Conservation (phyloP, 2,329 filamentous ascomycete genomes). For the Talaromyces islandicus region DNA sequence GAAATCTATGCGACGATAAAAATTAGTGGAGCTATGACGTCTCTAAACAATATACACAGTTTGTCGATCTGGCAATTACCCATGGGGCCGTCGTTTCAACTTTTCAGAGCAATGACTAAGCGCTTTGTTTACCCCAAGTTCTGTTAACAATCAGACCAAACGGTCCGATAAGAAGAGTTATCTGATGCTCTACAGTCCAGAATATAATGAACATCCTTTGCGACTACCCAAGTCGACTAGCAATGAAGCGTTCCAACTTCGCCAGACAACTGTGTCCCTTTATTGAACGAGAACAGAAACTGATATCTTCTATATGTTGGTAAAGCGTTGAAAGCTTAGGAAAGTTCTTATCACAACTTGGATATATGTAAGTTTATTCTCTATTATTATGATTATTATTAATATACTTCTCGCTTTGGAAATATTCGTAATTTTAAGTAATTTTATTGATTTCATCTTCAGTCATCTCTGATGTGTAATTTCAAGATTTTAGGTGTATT, state of each 20-base stretch:
- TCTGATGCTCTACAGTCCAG: no score
- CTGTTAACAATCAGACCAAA: no score
- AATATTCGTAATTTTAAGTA: background rate
- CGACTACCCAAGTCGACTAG: background rate
- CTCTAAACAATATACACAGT: no score
- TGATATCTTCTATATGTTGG: background rate
- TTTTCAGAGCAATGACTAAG: no score
- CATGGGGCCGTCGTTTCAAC: no score
- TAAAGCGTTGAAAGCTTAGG: slow-evolving; percentile 5
- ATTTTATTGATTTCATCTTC: slow-evolving; percentile 5
- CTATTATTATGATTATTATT: background rate
- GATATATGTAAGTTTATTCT: slow-evolving; percentile 1
- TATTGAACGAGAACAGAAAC: background rate
- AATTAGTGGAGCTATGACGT: no score
- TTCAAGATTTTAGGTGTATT: slow-evolving; percentile 13
- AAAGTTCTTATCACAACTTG: slow-evolving; percentile 1
- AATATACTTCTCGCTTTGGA: slow-evolving; percentile 2
- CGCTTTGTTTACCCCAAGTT: no score
- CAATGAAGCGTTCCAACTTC: slow-evolving; percentile 3
- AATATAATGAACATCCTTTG: no score
- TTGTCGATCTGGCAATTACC: no score
- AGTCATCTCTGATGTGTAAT: slow-evolving; percentile 8
- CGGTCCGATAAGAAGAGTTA: no score
- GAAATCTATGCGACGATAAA: no score
- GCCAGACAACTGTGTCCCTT: slow-evolving; percentile 3